Evolutionary conservation across 129 eudicot species (phyloP).

Genomic region (Centrapalus pauciflorus): DNA sequence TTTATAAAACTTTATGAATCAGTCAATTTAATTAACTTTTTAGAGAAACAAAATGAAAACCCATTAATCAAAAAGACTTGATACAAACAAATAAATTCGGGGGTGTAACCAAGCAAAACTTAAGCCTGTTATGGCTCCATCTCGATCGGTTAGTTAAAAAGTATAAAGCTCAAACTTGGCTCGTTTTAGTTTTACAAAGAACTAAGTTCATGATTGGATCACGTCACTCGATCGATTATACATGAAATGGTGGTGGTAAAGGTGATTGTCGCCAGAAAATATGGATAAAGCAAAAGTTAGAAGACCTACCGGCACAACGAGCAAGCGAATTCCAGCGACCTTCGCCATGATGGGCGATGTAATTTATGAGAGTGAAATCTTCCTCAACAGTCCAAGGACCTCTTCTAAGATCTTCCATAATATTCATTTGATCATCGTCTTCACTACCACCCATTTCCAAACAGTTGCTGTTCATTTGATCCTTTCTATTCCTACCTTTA

Average conservation of each 20-base stretch:
- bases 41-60: background rate
- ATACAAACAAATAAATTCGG: no score
- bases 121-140: no score
- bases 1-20: conserved; percentile 20
- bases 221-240: background rate
- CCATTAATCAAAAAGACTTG: background rate
- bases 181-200: no score
- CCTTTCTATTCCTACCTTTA: background rate
- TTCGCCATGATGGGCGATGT: conserved; percentile 85
- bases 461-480: conserved; percentile 28
- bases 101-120: no score
- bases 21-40: conserved; percentile 4
- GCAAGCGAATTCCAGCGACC: conserved; percentile 97
- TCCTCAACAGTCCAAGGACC: conserved; percentile 99
- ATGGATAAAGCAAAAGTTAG: background rate
- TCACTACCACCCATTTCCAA: conserved; percentile 29
- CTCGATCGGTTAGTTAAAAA: no score
- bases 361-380: conserved; percentile 80
- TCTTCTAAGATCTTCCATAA: conserved; percentile 64
- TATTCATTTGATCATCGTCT: conserved; percentile 46
- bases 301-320: conserved; percentile 70
- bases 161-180: no score
- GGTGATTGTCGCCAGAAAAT: background rate
- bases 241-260: background rate
- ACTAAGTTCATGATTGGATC: no score